A percentile compares a stretch with the other conserved stretches of the same genome.
Evolutionary conservation across 2,329 filamentous ascomycete species (phyloP).

Genomic region (Exophiala sp.): DNA sequence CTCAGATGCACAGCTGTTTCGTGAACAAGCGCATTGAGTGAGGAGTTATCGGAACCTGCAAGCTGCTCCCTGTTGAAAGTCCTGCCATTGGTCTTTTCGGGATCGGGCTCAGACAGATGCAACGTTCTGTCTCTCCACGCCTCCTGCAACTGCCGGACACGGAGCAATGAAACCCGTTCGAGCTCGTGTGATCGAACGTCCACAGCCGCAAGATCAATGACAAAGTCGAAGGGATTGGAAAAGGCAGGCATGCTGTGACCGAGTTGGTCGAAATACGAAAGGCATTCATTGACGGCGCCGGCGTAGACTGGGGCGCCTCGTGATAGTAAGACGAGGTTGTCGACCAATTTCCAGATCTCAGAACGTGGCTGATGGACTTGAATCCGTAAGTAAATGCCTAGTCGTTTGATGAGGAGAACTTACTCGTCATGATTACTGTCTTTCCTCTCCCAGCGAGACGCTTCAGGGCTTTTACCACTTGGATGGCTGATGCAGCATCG

Average conservation of each 20-base stretch:
- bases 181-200: slow-evolving; percentile 67
- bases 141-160: slow-evolving; percentile 60
- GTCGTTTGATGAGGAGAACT: slow-evolving; percentile 37
- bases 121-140: slow-evolving; percentile 50
- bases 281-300: slow-evolving; percentile 55
- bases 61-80: slow-evolving; percentile 1
- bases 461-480: slow-evolving; percentile 68
- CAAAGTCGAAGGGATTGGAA: slow-evolving; percentile 73
- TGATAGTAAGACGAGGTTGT: slow-evolving; percentile 66
- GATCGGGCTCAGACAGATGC: neutral
- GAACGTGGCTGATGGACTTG: slow-evolving; percentile 71
- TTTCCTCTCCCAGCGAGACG: slow-evolving; percentile 63
- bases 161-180: slow-evolving; percentile 56
- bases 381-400: slow-evolving; percentile 66
- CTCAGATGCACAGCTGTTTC: slow-evolving; percentile 56
- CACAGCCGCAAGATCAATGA: slow-evolving; percentile 71
- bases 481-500: slow-evolving; percentile 73
- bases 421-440: slow-evolving; percentile 56
- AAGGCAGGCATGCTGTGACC: slow-evolving; percentile 65
- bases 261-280: slow-evolving; percentile 61
- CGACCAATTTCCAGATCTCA: slow-evolving; percentile 75
- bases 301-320: slow-evolving; percentile 67
- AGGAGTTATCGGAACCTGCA: neutral
- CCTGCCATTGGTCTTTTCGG: neutral
- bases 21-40: slow-evolving; percentile 1